A percentile compares a stretch with the other conserved stretches of the same genome.
Conservation (phyloP, 208 protist species). For the Crithidia sp. region DNA sequence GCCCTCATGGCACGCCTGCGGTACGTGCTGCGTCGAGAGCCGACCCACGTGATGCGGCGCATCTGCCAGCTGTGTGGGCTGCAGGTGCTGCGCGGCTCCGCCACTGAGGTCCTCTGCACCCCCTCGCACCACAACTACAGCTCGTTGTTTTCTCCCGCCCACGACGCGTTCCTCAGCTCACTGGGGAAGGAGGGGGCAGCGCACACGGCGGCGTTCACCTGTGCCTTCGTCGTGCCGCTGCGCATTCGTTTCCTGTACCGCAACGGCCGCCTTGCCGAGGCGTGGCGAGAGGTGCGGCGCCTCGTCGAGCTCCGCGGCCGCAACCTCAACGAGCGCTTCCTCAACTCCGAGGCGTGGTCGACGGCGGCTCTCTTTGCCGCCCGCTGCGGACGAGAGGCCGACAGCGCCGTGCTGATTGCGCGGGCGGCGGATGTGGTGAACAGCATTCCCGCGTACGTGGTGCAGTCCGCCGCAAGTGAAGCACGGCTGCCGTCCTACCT, state of each 20-base stretch:
- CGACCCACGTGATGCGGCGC: conserved; percentile 40
- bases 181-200: conserved; percentile 11
- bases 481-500: conserved; percentile 26
- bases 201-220: conserved; percentile 11
- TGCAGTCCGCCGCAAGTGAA: conserved; percentile 3
- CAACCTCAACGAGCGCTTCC: conserved; percentile 21
- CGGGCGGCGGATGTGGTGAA: conserved; percentile 30
- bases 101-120: conserved; percentile 37
- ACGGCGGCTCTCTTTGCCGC: conserved; percentile 28
- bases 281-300: conserved; percentile 23
- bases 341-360: conserved; percentile 32
- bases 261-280: conserved; percentile 21
- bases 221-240: conserved; percentile 29
- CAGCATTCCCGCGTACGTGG: conserved; percentile 32
- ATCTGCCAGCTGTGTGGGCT: conserved; percentile 54
- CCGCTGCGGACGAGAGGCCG: not conserved
- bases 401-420: conserved; percentile 27
- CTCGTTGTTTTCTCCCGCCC: conserved; percentile 18
- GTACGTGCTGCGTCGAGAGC: conserved; percentile 23
- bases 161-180: conserved; percentile 26
- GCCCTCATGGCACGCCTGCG: conserved; percentile 21
- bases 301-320: conserved; percentile 20
- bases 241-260: conserved; percentile 25
- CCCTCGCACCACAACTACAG: conserved; percentile 51
- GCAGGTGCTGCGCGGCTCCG: conserved; percentile 37